phyloP scores from a whole-genome alignment of 345 rosid species.

The Pistacia atlantica region DNA sequence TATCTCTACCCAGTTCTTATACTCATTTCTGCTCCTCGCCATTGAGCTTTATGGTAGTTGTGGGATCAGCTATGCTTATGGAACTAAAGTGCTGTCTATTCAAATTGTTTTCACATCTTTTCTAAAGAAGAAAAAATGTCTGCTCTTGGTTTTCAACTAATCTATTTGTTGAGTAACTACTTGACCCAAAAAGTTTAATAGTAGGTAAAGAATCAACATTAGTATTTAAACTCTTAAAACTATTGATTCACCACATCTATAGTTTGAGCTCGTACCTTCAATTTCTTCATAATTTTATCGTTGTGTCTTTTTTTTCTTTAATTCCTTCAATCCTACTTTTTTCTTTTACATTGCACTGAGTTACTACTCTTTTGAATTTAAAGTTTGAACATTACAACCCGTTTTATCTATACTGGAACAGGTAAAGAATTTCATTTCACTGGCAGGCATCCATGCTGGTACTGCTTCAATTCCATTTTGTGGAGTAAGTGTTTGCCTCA shows the following conservation, averaged over 20 bases:
- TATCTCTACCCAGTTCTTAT: background rate
- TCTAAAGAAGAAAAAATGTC: background rate
- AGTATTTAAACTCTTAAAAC: no score
- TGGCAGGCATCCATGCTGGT: slow-evolving; percentile 89
- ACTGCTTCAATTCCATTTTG: slow-evolving; percentile 85
- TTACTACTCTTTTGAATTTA: background rate
- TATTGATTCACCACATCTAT: background rate
- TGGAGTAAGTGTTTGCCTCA: slow-evolving; percentile 49
- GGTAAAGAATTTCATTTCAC: slow-evolving; percentile 80
- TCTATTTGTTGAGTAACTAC: no score
- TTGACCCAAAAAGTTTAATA: no score
- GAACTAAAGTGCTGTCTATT: background rate
- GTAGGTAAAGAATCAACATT: no score
- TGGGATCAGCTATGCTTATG: background rate
- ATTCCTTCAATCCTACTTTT: background rate
- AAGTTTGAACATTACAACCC: background rate
- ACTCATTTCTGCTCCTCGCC: background rate
- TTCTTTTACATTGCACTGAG: background rate
- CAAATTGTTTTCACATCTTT: background rate
- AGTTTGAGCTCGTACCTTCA: background rate
- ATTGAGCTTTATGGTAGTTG: background rate
- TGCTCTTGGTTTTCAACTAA: background rate
- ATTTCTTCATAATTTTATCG: background rate
- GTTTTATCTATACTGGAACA: slow-evolving; percentile 31
- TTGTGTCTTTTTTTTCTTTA: no score